A percentile compares a stretch with the other conserved stretches of the same genome.
These are phyloP conservation scores for Torrubiella hemipterigena DNA, from an alignment of 2,329 filamentous ascomycete genomes.

Conservation along the genomic window DNA sequence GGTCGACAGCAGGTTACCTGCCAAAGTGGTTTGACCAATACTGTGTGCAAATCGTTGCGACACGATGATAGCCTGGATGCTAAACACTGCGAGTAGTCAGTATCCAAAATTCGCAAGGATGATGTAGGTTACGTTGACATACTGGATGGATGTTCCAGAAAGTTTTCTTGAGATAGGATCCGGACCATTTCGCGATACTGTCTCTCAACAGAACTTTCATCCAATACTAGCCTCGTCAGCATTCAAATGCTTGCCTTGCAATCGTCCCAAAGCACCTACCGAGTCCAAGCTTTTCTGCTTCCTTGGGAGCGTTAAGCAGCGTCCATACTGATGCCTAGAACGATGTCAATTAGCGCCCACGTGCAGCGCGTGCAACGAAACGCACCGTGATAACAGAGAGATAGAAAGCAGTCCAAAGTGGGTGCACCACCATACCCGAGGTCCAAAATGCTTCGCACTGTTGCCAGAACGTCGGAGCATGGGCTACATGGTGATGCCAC, in stretches of 20 bases:
- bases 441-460: slow-evolving; percentile 13
- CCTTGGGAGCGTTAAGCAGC: slow-evolving; percentile 11
- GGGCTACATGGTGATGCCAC: slow-evolving; percentile 17
- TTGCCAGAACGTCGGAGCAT: slow-evolving; percentile 12
- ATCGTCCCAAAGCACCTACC: too few species aligned
- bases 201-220: slow-evolving; percentile 6
- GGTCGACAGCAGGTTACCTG: slow-evolving; percentile 20
- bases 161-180: slow-evolving; percentile 18
- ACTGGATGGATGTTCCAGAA: slow-evolving; percentile 14
- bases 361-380: not conserved
- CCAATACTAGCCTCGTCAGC: slow-evolving; percentile 1
- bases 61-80: slow-evolving; percentile 22
- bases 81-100: slow-evolving; percentile 11
- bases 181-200: slow-evolving; percentile 19
- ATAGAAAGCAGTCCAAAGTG: slow-evolving; percentile 16
- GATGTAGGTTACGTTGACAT: not conserved
- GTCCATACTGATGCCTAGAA: slow-evolving; percentile 8
- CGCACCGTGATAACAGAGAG: slow-evolving; percentile 11
- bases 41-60: slow-evolving; percentile 24
- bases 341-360: not conserved
- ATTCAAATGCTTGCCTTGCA: not conserved
- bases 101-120: not conserved
- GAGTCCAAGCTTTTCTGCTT: slow-evolving; percentile 1
- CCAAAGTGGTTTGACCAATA: slow-evolving; percentile 20
- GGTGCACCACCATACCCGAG: slow-evolving; percentile 11